phyloP scores from a whole-genome alignment of 192 early-diverging fungal genomes.

The Coemansia sp. region DNA sequence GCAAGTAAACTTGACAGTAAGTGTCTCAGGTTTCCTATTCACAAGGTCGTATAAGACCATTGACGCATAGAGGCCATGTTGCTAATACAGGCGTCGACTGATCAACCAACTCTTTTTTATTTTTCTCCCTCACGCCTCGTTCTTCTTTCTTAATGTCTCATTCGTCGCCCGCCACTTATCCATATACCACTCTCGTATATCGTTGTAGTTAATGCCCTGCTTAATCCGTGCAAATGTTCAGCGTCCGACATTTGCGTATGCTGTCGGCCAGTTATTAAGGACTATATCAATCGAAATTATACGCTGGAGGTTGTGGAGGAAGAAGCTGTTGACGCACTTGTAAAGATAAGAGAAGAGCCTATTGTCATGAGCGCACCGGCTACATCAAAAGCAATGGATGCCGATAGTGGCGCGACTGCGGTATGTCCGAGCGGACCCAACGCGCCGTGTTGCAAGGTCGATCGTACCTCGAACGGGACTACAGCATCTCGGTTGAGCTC shows the following conservation, averaged over 20 bases:
- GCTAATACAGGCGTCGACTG: not conserved
- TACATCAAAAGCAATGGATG: not conserved
- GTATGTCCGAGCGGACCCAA: slow-evolving; percentile 16
- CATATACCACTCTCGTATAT: not conserved
- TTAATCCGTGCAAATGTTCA: slow-evolving; percentile 53
- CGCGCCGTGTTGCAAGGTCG: slow-evolving; percentile 17
- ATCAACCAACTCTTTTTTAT: not conserved
- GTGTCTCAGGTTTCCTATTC: no score
- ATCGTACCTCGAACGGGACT: not conserved
- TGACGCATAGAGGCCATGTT: no score
- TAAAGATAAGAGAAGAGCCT: slow-evolving; percentile 7
- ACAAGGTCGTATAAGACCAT: no score
- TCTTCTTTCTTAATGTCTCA: not conserved
- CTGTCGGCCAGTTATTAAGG: slow-evolving; percentile 42
- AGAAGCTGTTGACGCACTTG: slow-evolving; percentile 16
- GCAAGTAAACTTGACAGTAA: slow-evolving; percentile 1
- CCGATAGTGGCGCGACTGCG: not conserved
- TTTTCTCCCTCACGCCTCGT: not conserved
- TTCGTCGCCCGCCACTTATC: not conserved
- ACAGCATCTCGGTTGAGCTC: not conserved
- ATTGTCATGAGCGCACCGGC: slow-evolving; percentile 6
- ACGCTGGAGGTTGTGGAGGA: slow-evolving; percentile 37
- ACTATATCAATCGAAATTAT: slow-evolving; percentile 38
- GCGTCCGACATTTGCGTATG: slow-evolving; percentile 41
- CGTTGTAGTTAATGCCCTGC: slow-evolving; percentile 44